These are phyloP conservation scores for Lasiosphaeriaceae sp. DNA, from an alignment of 495 filamentous ascomycete species.

Conservation along the genomic window DNA sequence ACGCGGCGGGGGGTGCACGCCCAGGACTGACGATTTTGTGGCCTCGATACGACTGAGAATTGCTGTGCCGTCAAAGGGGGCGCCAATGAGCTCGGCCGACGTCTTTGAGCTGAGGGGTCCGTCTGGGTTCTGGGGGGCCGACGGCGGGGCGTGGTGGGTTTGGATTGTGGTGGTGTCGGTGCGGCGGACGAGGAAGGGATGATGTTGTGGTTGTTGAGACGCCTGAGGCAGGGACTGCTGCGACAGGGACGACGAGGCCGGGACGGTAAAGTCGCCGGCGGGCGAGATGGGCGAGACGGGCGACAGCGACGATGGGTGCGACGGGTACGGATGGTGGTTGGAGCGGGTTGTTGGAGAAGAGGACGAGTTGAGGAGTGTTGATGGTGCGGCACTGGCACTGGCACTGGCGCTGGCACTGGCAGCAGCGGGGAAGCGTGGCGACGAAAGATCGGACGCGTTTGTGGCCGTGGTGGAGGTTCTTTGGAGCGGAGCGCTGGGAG, in stretches of 20 bases:
- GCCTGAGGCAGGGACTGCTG: too few relatives aligned
- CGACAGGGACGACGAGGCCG: conserved; percentile 14
- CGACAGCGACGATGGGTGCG: conserved; percentile 30
- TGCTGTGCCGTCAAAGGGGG: conserved; percentile 64
- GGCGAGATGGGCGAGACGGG: conserved; percentile 34
- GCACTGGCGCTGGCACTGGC: too few relatives aligned
- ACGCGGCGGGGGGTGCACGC: conserved; percentile 27
- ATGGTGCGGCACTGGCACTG: conserved; percentile 13
- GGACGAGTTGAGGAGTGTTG: too few relatives aligned
- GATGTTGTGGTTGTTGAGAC: background rate
- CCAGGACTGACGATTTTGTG: conserved; percentile 41
- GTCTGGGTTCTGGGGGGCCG: conserved; percentile 20
- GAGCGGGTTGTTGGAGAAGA: conserved; percentile 17
- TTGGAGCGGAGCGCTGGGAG: conserved; percentile 62
- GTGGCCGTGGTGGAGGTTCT: conserved; percentile 19
- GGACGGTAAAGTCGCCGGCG: conserved; percentile 28
- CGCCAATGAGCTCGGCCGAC: conserved; percentile 68
- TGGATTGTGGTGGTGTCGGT: conserved; percentile 4
- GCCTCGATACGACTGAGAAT: conserved; percentile 68
- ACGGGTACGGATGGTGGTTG: background rate
- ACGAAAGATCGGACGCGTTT: conserved; percentile 42
- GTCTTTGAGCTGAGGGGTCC: conserved; percentile 57
- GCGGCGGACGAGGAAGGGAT: background rate
- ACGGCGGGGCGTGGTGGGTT: too few relatives aligned
- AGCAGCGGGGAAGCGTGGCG: conserved; percentile 31